Base-by-base conservation (phyloP, 2,329 filamentous ascomycete species). In the Fusarium paranaense region DNA sequence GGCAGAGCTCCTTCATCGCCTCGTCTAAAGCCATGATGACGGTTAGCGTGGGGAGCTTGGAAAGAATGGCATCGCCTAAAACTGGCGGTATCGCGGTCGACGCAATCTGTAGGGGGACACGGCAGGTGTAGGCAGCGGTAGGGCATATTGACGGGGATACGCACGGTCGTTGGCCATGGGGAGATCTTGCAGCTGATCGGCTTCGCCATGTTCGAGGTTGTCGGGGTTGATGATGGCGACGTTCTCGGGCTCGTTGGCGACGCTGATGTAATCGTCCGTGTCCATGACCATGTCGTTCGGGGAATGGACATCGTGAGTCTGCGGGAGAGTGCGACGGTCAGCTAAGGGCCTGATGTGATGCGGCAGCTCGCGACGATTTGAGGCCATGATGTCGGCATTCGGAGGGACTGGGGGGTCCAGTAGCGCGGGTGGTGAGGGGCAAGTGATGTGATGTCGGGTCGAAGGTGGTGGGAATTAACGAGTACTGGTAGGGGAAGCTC, bases 1-100 rank as follows among this genome's bases (percentile, higher is more conserved):
- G 89, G 75, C 95, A 91, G 74, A 92, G 86, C 78, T 94, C 92
- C 86, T 93, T 93, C 90, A 98, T 98, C 59, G 94, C 93, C 75
- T 97, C 94, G 84, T 91, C 93, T 95, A 67, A 38, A 67, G 38
- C 59, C 47, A 70, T 68, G 56, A 50, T 27, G 9, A 40, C 54
- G 52, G 69, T 81, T 74, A 80, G 78, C 68, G 59, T 45, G 52
- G 22, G 33, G 33, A 69, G 63, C 37, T 57, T 52, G 30, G 57
- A 30, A 45, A 57, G 40, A 38, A 57, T 45, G 30, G 6, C 11
- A 22, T 20, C 40, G 54, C 16, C 32, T 35, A 38, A 27, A 40
- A 47, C 27, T 62, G 25, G 16, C 20, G 22, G 35, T 56, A 70
- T 57, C 35, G 47, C 35, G 33, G 35, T 64, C 58, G 59, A 66